phyloP scores from a whole-genome alignment of 352 stramenopile genomes.

The Blastocystis sp. region DNA sequence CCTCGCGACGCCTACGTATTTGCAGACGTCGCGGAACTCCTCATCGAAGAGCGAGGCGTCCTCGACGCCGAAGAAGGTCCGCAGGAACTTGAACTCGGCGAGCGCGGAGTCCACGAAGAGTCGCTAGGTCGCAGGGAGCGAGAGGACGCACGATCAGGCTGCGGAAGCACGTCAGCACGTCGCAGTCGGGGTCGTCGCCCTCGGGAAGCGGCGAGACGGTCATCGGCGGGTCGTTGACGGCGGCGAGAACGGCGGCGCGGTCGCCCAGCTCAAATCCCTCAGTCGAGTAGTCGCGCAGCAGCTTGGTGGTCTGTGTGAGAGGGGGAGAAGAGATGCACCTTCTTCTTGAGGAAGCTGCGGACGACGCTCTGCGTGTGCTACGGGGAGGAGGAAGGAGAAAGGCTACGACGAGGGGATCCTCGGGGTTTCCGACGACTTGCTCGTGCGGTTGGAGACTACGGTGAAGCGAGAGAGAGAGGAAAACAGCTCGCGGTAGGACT shows the following conservation, averaged over 20 bases:
- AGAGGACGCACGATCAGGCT: not conserved
- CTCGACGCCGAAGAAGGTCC: not conserved
- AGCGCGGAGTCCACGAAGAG: not conserved
- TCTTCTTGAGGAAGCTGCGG: conserved; percentile 20
- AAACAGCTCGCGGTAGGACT: not conserved
- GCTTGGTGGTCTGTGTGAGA: not conserved
- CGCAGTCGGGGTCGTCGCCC: not conserved
- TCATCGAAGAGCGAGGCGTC: not conserved
- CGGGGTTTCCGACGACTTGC: not conserved
- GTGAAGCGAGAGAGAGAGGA: not conserved
- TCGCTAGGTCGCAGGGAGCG: not conserved
- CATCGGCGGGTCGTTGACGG: not conserved
- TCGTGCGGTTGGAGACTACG: conserved; percentile 1
- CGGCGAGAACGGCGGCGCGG: not conserved
- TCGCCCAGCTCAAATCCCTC: not conserved
- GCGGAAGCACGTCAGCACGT: not conserved
- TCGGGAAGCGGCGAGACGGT: not conserved
- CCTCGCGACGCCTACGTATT: not conserved
- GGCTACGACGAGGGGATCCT: not conserved
- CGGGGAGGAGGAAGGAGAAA: not conserved
- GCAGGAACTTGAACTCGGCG: not conserved
- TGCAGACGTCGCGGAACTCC: not conserved
- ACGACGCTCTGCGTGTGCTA: conserved; percentile 25
- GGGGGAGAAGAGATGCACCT: not conserved
- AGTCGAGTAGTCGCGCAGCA: not conserved